Percentiles rank a stretch among this genome's conserved stretches.
Evolutionary conservation across 495 filamentous ascomycete genomes (phyloP).

Genomic region (Tuber brumale): DNA sequence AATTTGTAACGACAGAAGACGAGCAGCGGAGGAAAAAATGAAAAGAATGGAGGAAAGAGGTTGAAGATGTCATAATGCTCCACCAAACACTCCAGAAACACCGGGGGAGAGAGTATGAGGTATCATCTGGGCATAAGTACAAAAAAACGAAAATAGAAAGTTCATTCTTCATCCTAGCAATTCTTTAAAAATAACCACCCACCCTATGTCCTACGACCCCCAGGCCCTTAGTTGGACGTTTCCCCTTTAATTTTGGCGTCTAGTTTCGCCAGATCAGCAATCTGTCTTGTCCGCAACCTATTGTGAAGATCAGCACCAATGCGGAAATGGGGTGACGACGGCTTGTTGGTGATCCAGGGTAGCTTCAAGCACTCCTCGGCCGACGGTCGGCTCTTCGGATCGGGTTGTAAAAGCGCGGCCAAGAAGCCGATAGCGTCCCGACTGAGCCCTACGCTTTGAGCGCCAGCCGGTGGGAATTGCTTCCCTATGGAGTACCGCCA

Average conservation of each 20-base stretch:
- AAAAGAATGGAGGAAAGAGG: background rate
- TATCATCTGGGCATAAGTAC: background rate
- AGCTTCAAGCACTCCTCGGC: background rate
- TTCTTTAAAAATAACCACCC: no score
- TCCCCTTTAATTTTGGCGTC: background rate
- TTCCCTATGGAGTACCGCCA: background rate
- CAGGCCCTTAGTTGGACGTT: background rate
- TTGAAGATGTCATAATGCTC: background rate
- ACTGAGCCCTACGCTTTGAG: background rate
- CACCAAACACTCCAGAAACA: background rate
- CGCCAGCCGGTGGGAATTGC: background rate
- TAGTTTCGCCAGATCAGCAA: background rate
- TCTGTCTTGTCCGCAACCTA: background rate
- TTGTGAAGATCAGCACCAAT: background rate
- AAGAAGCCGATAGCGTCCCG: background rate
- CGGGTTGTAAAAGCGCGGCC: background rate
- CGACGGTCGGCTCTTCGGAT: background rate
- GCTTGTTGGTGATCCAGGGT: background rate
- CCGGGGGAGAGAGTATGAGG: background rate
- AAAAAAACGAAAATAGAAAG: background rate
- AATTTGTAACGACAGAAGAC: no score
- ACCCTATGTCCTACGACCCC: background rate
- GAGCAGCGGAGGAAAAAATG: background rate
- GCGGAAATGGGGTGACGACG: background rate
- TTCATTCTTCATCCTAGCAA: background rate